Evolutionary conservation across 495 filamentous ascomycete species (phyloP).

Genomic region (Podospora comata): DNA sequence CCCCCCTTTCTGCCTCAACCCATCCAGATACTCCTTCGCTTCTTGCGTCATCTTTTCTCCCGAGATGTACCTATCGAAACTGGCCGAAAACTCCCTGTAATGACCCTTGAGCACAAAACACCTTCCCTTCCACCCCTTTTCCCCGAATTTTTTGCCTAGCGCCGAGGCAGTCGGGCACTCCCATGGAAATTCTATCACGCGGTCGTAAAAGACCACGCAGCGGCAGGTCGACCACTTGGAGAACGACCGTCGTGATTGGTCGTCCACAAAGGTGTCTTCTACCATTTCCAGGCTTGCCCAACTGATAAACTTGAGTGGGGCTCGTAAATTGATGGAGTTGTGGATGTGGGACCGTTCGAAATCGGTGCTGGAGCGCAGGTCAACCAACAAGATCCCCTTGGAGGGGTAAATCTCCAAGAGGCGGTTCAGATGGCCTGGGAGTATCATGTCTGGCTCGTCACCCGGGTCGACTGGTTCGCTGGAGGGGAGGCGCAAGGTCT

Average conservation of each 20-base stretch:
- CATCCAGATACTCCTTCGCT: conserved; percentile 42
- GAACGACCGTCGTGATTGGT: conserved; percentile 43
- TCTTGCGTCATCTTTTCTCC: conserved; percentile 40
- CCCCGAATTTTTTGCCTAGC: conserved; percentile 38
- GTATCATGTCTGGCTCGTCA: conserved; percentile 41
- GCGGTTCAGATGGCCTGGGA: conserved; percentile 46
- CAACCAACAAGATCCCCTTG: conserved; percentile 43
- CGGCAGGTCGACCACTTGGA: conserved; percentile 43
- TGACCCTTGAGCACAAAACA: conserved; percentile 50
- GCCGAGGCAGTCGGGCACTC: conserved; percentile 45
- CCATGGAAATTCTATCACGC: conserved; percentile 44
- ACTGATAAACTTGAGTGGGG: conserved; percentile 40
- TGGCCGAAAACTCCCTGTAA: conserved; percentile 46
- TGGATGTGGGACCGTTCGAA: conserved; percentile 48
- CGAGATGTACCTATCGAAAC: conserved; percentile 46
- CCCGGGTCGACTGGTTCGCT: conserved; percentile 13
- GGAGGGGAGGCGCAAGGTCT: conserved; percentile 35
- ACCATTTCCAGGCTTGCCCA: conserved; percentile 41
- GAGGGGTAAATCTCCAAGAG: conserved; percentile 45
- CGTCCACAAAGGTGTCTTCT: conserved; percentile 45
- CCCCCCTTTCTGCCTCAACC: conserved; percentile 31
- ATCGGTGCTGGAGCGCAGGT: conserved; percentile 42
- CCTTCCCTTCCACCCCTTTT: conserved; percentile 44
- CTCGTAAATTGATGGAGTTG: conserved; percentile 47
- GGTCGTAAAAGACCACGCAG: conserved; percentile 50